These are phyloP conservation scores for Alternaria burnsii DNA, from an alignment of 2,329 filamentous ascomycete species.

Conservation along the genomic window DNA sequence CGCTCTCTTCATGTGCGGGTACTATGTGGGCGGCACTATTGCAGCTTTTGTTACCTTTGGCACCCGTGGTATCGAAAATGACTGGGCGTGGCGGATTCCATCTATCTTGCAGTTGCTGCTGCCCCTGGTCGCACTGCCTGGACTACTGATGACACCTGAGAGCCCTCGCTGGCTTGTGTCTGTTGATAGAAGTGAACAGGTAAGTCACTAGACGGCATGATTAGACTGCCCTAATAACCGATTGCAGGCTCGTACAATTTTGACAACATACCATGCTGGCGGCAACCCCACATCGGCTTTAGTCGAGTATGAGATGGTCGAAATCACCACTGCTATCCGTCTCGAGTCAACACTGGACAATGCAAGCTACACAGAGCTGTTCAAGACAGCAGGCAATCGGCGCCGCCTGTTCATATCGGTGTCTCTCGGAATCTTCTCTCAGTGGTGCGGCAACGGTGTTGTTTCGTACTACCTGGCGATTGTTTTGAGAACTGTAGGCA, in stretches of 20 bases:
- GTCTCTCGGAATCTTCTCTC: background rate
- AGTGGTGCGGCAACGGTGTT: background rate
- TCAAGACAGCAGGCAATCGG: background rate
- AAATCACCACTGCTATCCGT: too few species aligned
- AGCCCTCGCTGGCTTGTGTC: background rate
- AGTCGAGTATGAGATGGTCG: too few species aligned
- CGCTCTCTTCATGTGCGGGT: background rate
- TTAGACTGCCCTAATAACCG: rapidly evolving
- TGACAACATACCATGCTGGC: too few species aligned
- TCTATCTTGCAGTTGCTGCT: background rate
- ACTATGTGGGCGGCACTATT: background rate
- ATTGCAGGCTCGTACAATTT: too few species aligned
- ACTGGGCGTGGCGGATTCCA: background rate
- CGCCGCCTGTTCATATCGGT: background rate
- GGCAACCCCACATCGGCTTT: too few species aligned
- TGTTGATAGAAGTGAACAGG: background rate
- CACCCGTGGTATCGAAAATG: background rate
- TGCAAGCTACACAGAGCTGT: background rate
- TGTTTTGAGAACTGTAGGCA: background rate
- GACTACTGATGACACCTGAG: background rate
- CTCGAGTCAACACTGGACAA: too few species aligned
- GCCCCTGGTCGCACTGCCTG: background rate
- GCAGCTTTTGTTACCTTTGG: background rate
- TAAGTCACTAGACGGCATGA: background rate
- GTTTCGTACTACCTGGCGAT: background rate